Evolutionary conservation across 805 yeast species (phyloP).

Genomic region (Hanseniaspora taiwanica): DNA sequence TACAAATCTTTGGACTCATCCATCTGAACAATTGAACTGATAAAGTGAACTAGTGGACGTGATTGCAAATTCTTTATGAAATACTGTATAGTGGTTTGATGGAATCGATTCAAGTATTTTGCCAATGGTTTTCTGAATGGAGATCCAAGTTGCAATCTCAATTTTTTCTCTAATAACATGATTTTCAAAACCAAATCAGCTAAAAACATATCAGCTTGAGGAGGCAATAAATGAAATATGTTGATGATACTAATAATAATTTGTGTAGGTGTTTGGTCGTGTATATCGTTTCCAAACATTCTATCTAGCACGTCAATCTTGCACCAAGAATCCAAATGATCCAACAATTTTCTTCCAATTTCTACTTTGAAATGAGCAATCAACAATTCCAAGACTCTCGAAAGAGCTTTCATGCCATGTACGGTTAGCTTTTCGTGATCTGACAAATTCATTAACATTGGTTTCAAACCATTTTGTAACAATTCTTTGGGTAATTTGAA

Average conservation of each 20-base stretch:
- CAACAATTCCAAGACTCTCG: conserved; percentile 69
- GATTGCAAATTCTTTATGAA: conserved; percentile 54
- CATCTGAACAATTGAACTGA: conserved; percentile 20
- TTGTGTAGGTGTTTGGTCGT: conserved; percentile 67
- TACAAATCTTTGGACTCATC: conserved; percentile 36
- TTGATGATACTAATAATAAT: conserved; percentile 83
- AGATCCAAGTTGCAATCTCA: conserved; percentile 73
- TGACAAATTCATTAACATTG: conserved; percentile 88
- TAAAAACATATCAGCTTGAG: conserved; percentile 84
- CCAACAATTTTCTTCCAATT: conserved; percentile 83
- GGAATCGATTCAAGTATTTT: conserved; percentile 70
- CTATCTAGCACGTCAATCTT: conserved; percentile 65
- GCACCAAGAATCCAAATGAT: conserved; percentile 94
- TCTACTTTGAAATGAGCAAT: conserved; percentile 94
- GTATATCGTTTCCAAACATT: conserved; percentile 68
- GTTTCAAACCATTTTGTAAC: conserved; percentile 87
- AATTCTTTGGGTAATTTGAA: conserved; percentile 86
- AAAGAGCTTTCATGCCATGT: conserved; percentile 81
- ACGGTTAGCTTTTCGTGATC: conserved; percentile 87
- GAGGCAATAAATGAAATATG: conserved; percentile 82
- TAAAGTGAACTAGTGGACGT: conserved; percentile 38
- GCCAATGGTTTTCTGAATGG: conserved; percentile 90
- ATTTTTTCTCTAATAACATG: conserved; percentile 62
- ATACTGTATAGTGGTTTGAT: conserved; percentile 57
- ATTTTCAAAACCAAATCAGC: conserved; percentile 72